Conservation (phyloP, 2,329 filamentous ascomycete species). For the Pseudogymnoascus sp. region DNA sequence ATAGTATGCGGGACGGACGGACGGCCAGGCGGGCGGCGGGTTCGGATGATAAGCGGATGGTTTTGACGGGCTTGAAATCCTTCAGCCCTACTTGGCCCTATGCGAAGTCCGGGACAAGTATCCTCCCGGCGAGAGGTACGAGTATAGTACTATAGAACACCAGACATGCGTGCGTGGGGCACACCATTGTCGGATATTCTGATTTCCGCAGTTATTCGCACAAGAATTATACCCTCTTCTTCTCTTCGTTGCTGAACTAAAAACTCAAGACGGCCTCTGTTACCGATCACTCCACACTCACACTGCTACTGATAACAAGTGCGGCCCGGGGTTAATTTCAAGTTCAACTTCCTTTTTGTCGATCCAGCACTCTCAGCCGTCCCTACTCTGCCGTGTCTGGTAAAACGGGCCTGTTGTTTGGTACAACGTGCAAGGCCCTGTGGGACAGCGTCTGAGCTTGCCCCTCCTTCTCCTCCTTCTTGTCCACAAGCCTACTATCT, state of each 20-base stretch:
- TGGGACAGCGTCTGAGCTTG: constrained; percentile 2
- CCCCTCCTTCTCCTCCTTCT: background rate
- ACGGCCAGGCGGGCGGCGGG: constrained; percentile 9
- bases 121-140: constrained; percentile 3
- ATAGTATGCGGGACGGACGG: background rate
- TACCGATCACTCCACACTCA: constrained; percentile 1
- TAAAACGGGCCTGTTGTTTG: background rate
- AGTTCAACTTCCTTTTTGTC: background rate
- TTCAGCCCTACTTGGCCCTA: constrained; percentile 10
- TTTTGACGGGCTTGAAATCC: background rate
- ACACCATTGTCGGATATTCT: background rate
- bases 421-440: background rate
- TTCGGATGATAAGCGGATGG: constrained; percentile 4
- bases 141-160: background rate
- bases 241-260: background rate
- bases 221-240: background rate
- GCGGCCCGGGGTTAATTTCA: background rate
- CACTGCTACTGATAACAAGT: background rate
- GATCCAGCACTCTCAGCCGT: background rate
- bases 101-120: constrained; percentile 1
- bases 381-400: constrained; percentile 3
- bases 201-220: background rate
- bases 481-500: background rate
- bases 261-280: background rate
- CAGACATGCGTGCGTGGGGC: background rate